A percentile compares a stretch with the other conserved stretches of the same genome.
Evolutionary conservation across 352 stramenopile species (phyloP).

Genomic region (Lagenidium sp.): DNA sequence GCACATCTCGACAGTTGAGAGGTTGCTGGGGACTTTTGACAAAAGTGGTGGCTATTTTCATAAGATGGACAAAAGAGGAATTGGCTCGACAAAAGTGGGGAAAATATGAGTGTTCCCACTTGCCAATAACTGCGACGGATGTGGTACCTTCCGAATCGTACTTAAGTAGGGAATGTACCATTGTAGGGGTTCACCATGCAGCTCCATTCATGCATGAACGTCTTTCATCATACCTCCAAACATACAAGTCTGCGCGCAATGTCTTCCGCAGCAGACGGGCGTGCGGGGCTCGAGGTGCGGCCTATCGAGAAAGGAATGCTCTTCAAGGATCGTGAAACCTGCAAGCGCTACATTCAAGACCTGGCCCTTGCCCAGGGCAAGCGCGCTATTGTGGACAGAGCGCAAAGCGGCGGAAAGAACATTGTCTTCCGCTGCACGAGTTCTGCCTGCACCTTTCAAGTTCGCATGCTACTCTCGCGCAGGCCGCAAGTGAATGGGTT

Average conservation of each 20-base stretch:
- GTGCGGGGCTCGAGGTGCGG: too few relatives aligned
- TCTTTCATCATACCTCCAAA: too few relatives aligned
- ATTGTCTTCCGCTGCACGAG: conserved; percentile 32
- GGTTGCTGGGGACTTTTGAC: background rate
- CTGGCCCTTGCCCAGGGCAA: conserved; percentile 40
- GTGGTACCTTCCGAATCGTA: too few relatives aligned
- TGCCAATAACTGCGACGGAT: too few relatives aligned
- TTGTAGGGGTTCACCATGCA: too few relatives aligned
- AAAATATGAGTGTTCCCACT: background rate
- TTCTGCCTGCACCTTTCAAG: conserved; percentile 16
- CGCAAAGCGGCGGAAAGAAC: conserved; percentile 37
- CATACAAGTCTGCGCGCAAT: too few relatives aligned
- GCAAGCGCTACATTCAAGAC: conserved; percentile 35
- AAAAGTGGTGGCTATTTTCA: background rate
- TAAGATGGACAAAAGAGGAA: background rate
- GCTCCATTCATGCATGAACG: too few relatives aligned
- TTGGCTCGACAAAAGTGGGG: background rate
- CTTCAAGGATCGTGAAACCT: background rate
- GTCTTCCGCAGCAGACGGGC: too few relatives aligned
- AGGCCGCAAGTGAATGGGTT: conserved; percentile 16
- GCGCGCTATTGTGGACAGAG: conserved; percentile 23
- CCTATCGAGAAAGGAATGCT: background rate
- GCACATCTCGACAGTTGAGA: too few relatives aligned
- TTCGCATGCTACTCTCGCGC: too few relatives aligned
- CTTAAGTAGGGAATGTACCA: too few relatives aligned